A percentile compares a stretch with the other conserved stretches of the same genome.
Conservation (phyloP, 768 basidiomycete species). For the Auricularia auricula-judae region DNA sequence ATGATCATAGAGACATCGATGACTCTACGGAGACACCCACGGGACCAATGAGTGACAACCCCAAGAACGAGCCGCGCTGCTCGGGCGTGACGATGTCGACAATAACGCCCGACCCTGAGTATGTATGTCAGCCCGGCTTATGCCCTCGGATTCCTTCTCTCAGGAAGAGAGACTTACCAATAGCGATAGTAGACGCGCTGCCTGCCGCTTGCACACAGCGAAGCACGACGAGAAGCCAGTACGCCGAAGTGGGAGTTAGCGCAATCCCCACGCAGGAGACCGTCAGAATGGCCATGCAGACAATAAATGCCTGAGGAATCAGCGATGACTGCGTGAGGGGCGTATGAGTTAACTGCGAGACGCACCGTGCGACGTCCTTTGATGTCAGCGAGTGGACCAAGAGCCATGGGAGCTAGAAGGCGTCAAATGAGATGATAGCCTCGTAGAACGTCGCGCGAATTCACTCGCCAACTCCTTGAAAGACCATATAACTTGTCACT, state of each 20-base stretch:
- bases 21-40: conserved; percentile 15
- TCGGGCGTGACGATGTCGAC: conserved; percentile 63
- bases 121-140: not conserved
- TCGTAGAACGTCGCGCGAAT: not conserved
- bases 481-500: conserved; percentile 64
- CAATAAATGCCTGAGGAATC: conserved; percentile 13
- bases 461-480: conserved; percentile 48
- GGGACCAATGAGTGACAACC: conserved; percentile 53
- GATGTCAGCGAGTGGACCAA: not conserved
- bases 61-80: conserved; percentile 71
- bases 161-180: not conserved
- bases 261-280: conserved; percentile 58
- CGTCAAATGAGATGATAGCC: not conserved
- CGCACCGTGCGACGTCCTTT: not conserved
- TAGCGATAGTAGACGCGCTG: conserved; percentile 55
- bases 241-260: conserved; percentile 43
- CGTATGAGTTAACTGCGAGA: not conserved
- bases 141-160: not conserved
- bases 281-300: conserved; percentile 51
- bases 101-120: conserved; percentile 59
- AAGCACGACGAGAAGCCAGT: conserved; percentile 70
- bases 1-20: not conserved
- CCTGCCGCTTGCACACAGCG: conserved; percentile 72
- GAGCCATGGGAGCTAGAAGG: not conserved
- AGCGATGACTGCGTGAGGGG: not conserved